phyloP scores from a whole-genome alignment of 495 filamentous ascomycete species.

The Penicillium daleae region DNA sequence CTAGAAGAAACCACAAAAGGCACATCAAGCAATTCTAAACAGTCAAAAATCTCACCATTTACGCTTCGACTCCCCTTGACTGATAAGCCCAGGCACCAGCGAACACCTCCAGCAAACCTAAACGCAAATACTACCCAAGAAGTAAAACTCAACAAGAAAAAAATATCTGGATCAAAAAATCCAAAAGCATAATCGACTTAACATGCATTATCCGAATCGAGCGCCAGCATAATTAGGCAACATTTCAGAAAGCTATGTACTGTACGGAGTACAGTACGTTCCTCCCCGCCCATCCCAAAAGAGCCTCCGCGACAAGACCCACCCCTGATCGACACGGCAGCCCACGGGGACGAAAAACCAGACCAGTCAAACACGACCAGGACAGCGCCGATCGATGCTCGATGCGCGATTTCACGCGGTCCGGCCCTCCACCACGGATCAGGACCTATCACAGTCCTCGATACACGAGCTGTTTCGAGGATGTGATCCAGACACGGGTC shows the following conservation, averaged over 20 bases:
- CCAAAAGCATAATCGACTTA: neutral
- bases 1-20: no score
- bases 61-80: no score
- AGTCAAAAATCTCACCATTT: no score
- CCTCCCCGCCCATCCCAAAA: neutral
- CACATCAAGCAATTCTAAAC: no score
- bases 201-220: neutral
- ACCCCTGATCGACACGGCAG: neutral
- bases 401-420: neutral
- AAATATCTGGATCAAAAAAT: no score
- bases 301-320: neutral
- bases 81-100: no score
- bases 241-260: neutral
- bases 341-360: neutral
- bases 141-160: no score
- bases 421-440: neutral
- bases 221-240: neutral
- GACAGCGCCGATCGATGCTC: neutral
- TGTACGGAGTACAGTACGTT: no score
- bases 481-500: neutral
- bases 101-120: no score
- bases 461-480: neutral
- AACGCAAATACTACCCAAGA: no score
- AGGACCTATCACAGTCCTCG: neutral
- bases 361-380: neutral